phyloP scores from a whole-genome alignment of 371 early-diverging fungal genomes.

The Fennellomyces sp. region DNA sequence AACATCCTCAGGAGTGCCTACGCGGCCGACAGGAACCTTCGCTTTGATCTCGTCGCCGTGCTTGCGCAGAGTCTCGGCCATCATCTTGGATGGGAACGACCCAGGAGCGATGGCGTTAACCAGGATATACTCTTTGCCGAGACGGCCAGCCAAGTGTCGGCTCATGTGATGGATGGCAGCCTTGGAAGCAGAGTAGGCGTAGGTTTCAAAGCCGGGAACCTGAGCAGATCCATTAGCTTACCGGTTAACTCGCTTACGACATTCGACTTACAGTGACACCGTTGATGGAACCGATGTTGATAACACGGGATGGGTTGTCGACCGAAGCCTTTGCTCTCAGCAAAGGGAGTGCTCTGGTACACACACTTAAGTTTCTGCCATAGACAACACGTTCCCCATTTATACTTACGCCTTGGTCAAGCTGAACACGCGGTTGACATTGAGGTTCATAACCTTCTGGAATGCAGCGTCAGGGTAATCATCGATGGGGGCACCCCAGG shows the following conservation, averaged over 20 bases:
- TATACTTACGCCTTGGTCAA: constrained; percentile 73
- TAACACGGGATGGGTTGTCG: constrained; percentile 57
- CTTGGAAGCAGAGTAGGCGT: constrained; percentile 80
- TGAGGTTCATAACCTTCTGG: constrained; percentile 85
- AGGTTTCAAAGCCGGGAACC: constrained; percentile 64
- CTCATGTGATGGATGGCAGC: constrained; percentile 83
- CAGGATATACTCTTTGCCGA: constrained; percentile 69
- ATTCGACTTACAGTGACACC: constrained; percentile 55
- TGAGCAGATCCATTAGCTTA: too few species aligned
- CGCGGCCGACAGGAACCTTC: constrained; percentile 71
- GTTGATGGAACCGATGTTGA: constrained; percentile 77
- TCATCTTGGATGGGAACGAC: constrained; percentile 88
- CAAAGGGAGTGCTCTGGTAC: constrained; percentile 68
- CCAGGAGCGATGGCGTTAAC: constrained; percentile 94
- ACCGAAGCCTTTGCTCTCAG: constrained; percentile 67
- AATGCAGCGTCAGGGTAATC: constrained; percentile 73
- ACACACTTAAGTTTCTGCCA: not conserved
- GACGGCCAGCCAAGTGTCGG: constrained; percentile 66
- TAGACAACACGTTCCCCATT: not conserved
- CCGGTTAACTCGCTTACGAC: too few species aligned
- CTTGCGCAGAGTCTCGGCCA: constrained; percentile 74
- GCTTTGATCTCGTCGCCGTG: constrained; percentile 60
- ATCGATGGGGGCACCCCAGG: constrained; percentile 68
- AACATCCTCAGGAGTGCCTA: constrained; percentile 87
- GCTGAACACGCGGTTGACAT: constrained; percentile 84